phyloP scores from a whole-genome alignment of 768 basidiomycete genomes.

The Rossbeevera mucosa region DNA sequence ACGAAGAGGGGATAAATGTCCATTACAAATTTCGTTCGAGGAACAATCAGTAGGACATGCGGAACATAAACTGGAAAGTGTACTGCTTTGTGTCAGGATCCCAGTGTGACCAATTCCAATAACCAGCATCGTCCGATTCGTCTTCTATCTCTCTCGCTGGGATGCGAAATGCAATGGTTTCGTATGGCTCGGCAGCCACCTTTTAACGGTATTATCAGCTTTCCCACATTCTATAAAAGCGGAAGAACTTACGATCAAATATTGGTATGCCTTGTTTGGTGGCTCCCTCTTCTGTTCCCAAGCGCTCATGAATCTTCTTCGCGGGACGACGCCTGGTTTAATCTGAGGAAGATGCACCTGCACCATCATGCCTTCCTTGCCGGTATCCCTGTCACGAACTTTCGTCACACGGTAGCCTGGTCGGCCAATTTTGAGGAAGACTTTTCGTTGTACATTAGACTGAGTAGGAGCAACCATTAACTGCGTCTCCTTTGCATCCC shows the following conservation, averaged over 20 bases:
- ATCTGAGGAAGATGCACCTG: conserved; percentile 96
- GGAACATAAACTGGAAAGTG: conserved; percentile 97
- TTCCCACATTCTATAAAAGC: conserved; percentile 13
- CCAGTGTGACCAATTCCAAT: conserved; percentile 99
- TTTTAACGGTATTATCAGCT: conserved; percentile 35
- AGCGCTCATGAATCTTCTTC: conserved; percentile 92
- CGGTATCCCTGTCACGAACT: conserved; percentile 84
- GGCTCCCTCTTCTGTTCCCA: conserved; percentile 97
- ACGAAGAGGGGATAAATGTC: neutral
- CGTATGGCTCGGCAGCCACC: conserved; percentile 99
- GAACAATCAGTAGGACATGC: conserved; percentile 39
- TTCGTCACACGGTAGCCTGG: conserved; percentile 97
- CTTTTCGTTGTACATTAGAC: conserved; percentile 79
- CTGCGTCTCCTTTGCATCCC: conserved; percentile 91
- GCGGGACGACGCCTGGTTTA: conserved; percentile 76
- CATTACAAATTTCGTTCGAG: conserved; percentile 7
- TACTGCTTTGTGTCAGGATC: conserved; percentile 99
- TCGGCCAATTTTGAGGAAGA: conserved; percentile 95
- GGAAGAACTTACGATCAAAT: conserved; percentile 75
- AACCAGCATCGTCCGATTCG: conserved; percentile 83
- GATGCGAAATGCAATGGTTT: conserved; percentile 98
- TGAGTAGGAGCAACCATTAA: conserved; percentile 84
- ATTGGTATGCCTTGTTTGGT: conserved; percentile 95
- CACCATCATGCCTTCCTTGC: conserved; percentile 96
- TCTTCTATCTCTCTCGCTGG: conserved; percentile 97